phyloP scores from a whole-genome alignment of 2,329 filamentous ascomycete species.

The Colletotrichum eremochloae region DNA sequence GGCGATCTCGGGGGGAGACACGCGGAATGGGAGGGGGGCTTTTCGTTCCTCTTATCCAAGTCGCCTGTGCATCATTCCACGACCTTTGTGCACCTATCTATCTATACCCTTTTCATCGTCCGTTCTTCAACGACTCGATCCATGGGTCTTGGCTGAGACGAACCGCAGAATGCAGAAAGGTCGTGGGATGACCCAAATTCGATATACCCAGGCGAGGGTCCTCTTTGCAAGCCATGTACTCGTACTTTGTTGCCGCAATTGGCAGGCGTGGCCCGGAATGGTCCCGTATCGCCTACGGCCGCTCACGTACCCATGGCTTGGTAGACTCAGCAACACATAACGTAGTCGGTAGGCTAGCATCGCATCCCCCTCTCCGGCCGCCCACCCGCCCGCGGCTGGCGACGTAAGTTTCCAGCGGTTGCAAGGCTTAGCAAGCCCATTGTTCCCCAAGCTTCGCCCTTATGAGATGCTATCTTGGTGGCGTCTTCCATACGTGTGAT shows the following conservation, averaged over 20 bases:
- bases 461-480: slow-evolving; percentile 29
- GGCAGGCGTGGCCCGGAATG: background rate
- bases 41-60: background rate
- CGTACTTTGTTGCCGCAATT: slow-evolving; percentile 6
- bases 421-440: slow-evolving; percentile 35
- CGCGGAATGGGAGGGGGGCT: background rate
- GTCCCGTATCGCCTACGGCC: slow-evolving; percentile 1
- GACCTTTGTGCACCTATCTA: background rate
- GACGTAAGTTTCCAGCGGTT: slow-evolving; percentile 19
- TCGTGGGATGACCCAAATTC: background rate
- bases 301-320: slow-evolving; percentile 1
- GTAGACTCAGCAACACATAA: background rate
- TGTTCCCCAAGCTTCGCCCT: slow-evolving; percentile 31
- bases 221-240: background rate
- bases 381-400: background rate
- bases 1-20: slow-evolving; percentile 23
- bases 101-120: background rate
- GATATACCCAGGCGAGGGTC: background rate
- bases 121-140: slow-evolving; percentile 14
- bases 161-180: background rate
- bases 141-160: background rate
- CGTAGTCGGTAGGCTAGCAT: background rate
- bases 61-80: slow-evolving; percentile 19
- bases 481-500: slow-evolving; percentile 34
- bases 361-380: background rate